Base-by-base conservation (phyloP, 768 basidiomycete genomes). In the Peribolospora kevripleyi region DNA sequence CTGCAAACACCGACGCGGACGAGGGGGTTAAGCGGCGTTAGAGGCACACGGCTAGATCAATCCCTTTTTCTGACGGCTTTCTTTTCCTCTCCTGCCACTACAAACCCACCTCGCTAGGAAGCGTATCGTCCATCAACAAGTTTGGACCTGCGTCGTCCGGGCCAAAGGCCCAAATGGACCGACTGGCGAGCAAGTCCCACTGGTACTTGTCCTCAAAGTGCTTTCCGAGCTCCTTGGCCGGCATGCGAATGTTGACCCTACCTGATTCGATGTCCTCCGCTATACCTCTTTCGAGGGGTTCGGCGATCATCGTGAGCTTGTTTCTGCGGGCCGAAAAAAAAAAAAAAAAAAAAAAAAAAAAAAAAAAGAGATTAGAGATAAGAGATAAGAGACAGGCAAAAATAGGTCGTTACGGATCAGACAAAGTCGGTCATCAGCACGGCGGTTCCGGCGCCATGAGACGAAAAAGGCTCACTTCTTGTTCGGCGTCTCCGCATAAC, bases 101-200 rank as follows among this genome's bases (percentile, higher is more conserved):
- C n/a, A 40, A 43, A 60, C 70, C 57, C 58, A 84, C 84, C 72
- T 91, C 85, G 5, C 84, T 87, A 3, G 93, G 93, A 13, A 98
- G 70, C 2, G 93, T 97, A 64, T 98, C 93, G 65, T 98, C 91
- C 61, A 97, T 70, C 47, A 97, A 71, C 58, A 91, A 76, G 67
- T 98, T 98, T 7, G 91, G 77, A 0, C 93, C 93, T 59, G 78
- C 80, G 48, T 95, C 91, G 61, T 97, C 87, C 3, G 93, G 93
- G 14, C 93, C 93, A 68, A 98, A 98, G 25, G 93, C 88, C 93
- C 93, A 98, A 72, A 98, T 93, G 61, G 90, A 95, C 57, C 93
- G 76, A 48, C 88, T 91, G 2, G 93, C 91, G 56, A 98, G 76
- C 63, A 97, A 69, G 70, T 98, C 93, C 91, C 93, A 98, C 57